Evolutionary conservation across 306 rosid species (phyloP).

Genomic region (Psophocarpus tetragonolobus): DNA sequence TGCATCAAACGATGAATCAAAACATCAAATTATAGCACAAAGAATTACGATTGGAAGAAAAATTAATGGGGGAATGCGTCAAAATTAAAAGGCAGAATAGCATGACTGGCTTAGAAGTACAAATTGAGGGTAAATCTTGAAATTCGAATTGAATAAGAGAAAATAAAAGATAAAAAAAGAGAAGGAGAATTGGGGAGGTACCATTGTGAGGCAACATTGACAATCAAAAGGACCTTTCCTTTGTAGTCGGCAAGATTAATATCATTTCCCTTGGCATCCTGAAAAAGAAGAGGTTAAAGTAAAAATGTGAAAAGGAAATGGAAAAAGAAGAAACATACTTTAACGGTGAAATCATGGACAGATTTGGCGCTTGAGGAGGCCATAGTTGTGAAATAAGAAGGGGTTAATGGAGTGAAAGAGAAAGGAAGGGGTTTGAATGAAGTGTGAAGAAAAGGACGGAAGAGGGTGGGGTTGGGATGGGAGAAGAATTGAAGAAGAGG

Average conservation of each 20-base stretch:
- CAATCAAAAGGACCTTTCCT: slow-evolving; percentile 86
- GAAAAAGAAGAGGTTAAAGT: not conserved
- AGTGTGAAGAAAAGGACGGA: slow-evolving; percentile 7
- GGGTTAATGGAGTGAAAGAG: not conserved
- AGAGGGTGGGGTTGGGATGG: not conserved
- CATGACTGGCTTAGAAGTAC: not conserved
- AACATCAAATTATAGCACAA: slow-evolving; percentile 7
- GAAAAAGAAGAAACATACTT: slow-evolving; percentile 38
- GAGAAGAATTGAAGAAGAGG: slow-evolving; percentile 8
- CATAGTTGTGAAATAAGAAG: slow-evolving; percentile 54
- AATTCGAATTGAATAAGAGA: not conserved
- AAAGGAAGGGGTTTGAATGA: slow-evolving; percentile 18
- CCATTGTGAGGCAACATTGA: slow-evolving; percentile 99
- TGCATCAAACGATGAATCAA: slow-evolving; percentile 46
- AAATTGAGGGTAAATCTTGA: not conserved
- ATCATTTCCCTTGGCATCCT: slow-evolving; percentile 93
- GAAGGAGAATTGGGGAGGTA: slow-evolving; percentile 24
- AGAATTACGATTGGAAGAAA: not conserved
- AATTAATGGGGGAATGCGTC: no score
- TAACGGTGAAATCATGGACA: slow-evolving; percentile 70
- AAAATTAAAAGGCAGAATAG: not conserved
- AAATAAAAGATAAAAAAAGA: no score
- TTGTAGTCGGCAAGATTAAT: slow-evolving; percentile 83
- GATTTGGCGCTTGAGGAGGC: slow-evolving; percentile 56
- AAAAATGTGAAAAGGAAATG: not conserved